Conservation (phyloP, 1,139 yeast species). For the Suhomyces coccinellae region DNA sequence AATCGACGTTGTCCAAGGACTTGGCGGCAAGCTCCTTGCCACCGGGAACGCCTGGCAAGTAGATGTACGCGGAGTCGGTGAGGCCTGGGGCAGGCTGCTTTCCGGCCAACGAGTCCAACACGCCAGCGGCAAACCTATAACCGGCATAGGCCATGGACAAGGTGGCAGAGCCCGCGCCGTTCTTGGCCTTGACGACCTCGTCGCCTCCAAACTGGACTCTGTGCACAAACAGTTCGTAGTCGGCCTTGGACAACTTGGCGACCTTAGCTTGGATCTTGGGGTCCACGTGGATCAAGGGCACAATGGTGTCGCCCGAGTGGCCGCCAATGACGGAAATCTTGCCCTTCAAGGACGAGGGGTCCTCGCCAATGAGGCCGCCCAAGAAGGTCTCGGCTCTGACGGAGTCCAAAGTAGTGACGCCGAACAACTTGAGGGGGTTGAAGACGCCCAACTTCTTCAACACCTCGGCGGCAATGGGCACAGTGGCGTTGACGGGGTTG, state of each 20-base stretch:
- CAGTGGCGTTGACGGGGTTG: slow-evolving; percentile 75
- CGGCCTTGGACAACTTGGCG: slow-evolving; percentile 27
- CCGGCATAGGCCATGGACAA: slow-evolving; percentile 80
- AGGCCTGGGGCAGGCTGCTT: slow-evolving; percentile 19
- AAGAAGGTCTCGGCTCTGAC: slow-evolving; percentile 70
- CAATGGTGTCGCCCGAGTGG: slow-evolving; percentile 76
- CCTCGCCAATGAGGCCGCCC: slow-evolving; percentile 40
- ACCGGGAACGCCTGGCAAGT: slow-evolving; percentile 55
- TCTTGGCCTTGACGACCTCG: slow-evolving; percentile 75
- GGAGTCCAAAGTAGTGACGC: slow-evolving; percentile 71
- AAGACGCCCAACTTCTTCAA: slow-evolving; percentile 61
- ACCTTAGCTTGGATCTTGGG: slow-evolving; percentile 31
- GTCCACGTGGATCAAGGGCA: slow-evolving; percentile 49
- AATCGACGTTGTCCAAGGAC: slow-evolving; percentile 45
- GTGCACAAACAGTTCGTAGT: slow-evolving; percentile 49
- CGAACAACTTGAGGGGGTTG: slow-evolving; percentile 65
- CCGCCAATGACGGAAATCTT: slow-evolving; percentile 69
- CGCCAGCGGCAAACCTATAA: slow-evolving; percentile 58
- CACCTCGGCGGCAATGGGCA: slow-evolving; percentile 73
- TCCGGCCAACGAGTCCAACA: slow-evolving; percentile 46
- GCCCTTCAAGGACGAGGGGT: slow-evolving; percentile 43
- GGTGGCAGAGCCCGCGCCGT: slow-evolving; percentile 78
- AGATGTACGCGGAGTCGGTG: slow-evolving; percentile 59
- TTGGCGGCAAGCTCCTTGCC: slow-evolving; percentile 45
- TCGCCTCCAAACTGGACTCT: slow-evolving; percentile 79